These are phyloP conservation scores for Rhododendron williamsianum DNA, from an alignment of 148 eudicot species.

Conservation along the genomic window DNA sequence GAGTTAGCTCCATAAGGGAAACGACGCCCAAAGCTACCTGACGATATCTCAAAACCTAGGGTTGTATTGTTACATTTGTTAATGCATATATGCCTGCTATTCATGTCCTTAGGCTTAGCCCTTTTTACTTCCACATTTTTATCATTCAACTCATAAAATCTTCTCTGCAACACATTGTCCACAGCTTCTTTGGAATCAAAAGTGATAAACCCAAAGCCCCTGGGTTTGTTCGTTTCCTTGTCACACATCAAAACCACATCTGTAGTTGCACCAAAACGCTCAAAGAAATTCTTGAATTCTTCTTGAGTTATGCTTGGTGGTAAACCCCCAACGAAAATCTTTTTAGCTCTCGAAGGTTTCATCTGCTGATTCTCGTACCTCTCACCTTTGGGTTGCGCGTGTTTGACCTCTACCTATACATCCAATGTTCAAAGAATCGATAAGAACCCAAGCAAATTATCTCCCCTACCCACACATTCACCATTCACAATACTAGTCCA, in stretches of 20 bases:
- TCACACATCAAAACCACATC: slow-evolving; percentile 14
- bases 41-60: background rate
- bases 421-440: background rate
- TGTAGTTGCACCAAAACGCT: background rate
- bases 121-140: slow-evolving; percentile 14
- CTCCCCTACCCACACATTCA: too few species aligned
- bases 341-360: background rate
- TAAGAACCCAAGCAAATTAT: background rate
- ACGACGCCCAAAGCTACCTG: background rate
- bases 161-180: background rate
- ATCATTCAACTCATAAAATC: slow-evolving; percentile 5
- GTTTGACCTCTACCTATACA: slow-evolving; percentile 16
- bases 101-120: slow-evolving; percentile 1
- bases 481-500: too few species aligned
- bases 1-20: background rate
- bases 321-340: slow-evolving; percentile 23
- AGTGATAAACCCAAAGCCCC: slow-evolving; percentile 19
- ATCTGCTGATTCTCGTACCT: background rate
- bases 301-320: background rate
- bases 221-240: background rate
- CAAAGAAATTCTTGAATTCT: slow-evolving; percentile 11
- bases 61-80: background rate
- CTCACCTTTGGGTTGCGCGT: slow-evolving; percentile 9
- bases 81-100: background rate
- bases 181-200: slow-evolving; percentile 14